Percentiles rank a stretch among this genome's conserved stretches.
These are phyloP conservation scores for Byssothecium circinans DNA, from an alignment of 2,329 filamentous ascomycete species.

Conservation along the genomic window DNA sequence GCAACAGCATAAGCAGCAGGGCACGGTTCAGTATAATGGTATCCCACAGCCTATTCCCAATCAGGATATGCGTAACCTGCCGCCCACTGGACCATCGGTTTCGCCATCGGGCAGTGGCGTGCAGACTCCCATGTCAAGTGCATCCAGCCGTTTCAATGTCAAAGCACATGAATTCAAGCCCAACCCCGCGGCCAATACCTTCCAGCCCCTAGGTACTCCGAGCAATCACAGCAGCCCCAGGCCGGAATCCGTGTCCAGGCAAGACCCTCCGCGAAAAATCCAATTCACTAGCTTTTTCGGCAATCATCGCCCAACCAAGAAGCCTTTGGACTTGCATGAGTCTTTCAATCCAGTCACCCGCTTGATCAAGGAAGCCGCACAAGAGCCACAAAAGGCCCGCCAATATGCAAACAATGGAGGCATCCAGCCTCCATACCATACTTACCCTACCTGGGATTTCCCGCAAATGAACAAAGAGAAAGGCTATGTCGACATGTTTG, in stretches of 20 bases:
- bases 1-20: conserved; percentile 53
- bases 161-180: conserved; percentile 79
- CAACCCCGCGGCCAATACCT: conserved; percentile 75
- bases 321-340: conserved; percentile 55
- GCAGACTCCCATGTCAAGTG: conserved; percentile 57
- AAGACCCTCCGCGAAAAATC: conserved; percentile 34
- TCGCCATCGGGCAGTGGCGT: conserved; percentile 48
- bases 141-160: conserved; percentile 61
- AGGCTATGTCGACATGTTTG: conserved; percentile 79
- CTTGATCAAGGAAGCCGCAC: conserved; percentile 63
- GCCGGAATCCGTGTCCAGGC: conserved; percentile 49
- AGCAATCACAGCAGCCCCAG: conserved; percentile 73
- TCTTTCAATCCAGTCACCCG: conserved; percentile 69
- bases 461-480: conserved; percentile 71
- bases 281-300: conserved; percentile 60
- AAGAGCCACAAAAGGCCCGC: conserved; percentile 53
- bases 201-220: conserved; percentile 68
- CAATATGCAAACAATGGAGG: conserved; percentile 77
- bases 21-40: conserved; percentile 47
- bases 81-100: conserved; percentile 69
- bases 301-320: conserved; percentile 66
- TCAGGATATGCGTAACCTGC: conserved; percentile 70
- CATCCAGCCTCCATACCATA: conserved; percentile 82
- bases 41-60: conserved; percentile 60
- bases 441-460: conserved; percentile 80